A percentile compares a stretch with the other conserved stretches of the same genome.
Evolutionary conservation across 768 basidiomycete genomes (phyloP).

Genomic region (Phylloporus rhodoxanthus): DNA sequence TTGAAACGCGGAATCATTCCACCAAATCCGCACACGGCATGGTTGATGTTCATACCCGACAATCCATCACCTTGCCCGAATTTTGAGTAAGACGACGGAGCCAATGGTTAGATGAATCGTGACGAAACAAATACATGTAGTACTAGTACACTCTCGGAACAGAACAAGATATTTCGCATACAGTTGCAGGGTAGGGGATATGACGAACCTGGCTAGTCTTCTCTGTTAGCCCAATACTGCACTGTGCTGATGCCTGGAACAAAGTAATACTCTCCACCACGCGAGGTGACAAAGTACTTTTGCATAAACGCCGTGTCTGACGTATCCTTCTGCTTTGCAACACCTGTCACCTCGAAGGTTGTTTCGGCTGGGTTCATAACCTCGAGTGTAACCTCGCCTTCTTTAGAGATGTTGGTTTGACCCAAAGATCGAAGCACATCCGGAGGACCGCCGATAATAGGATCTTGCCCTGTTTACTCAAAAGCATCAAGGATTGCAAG

Average conservation of each 20-base stretch:
- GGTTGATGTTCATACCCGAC: no score
- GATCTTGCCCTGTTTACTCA: slow-evolving; percentile 20
- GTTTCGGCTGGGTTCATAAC: background rate
- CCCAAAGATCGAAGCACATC: background rate
- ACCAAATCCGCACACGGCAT: no score
- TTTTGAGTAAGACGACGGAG: no score
- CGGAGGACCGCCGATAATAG: slow-evolving; percentile 19
- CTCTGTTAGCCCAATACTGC: background rate
- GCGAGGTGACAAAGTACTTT: slow-evolving; percentile 35
- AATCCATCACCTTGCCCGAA: no score
- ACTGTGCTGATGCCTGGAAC: slow-evolving; percentile 36
- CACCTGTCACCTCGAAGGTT: background rate
- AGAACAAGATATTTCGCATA: no score
- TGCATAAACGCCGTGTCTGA: background rate
- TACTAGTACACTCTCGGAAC: no score
- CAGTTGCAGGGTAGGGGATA: no score
- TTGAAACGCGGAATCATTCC: no score
- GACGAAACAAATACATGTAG: no score
- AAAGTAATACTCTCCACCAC: slow-evolving; percentile 53
- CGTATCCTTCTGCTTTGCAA: slow-evolving; percentile 1
- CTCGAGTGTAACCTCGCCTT: background rate
- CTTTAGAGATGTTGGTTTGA: background rate
- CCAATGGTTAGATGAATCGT: no score
- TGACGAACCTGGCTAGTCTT: no score
- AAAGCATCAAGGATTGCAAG: background rate